Conservation (phyloP, 2,329 filamentous ascomycete genomes). For the Metarhizium album region DNA sequence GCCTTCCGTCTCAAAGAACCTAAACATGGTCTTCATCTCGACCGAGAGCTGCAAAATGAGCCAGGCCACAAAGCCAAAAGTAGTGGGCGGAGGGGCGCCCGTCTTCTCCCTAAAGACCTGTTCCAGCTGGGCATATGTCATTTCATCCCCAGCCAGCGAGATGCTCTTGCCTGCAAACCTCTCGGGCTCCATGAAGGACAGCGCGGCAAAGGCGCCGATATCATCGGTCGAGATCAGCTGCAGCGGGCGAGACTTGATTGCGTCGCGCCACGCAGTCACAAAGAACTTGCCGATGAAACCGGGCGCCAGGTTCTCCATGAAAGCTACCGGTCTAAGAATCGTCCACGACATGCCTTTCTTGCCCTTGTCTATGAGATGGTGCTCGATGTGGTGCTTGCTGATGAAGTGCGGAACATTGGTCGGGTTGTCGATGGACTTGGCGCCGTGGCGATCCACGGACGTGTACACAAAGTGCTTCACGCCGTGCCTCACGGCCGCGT, state of each 20-base stretch:
- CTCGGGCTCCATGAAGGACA: conserved; percentile 22
- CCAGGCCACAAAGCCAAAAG: conserved; percentile 18
- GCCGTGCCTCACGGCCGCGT: conserved; percentile 40
- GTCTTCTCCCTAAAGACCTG: conserved; percentile 21
- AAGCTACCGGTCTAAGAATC: conserved; percentile 27
- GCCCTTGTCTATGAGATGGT: conserved; percentile 39
- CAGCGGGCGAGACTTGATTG: conserved; percentile 16
- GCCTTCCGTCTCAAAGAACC: conserved; percentile 24
- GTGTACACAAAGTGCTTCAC: conserved; percentile 51
- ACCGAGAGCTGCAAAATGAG: conserved; percentile 17
- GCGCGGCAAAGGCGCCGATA: conserved; percentile 28
- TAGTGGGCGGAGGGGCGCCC: conserved; percentile 18
- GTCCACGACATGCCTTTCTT: conserved; percentile 22
- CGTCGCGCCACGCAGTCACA: conserved; percentile 19
- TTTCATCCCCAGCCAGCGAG: conserved; percentile 30
- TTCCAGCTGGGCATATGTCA: conserved; percentile 21
- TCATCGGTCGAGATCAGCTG: conserved; percentile 22
- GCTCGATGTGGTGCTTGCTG: conserved; percentile 48
- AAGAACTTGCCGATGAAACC: conserved; percentile 20
- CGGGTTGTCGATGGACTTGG: conserved; percentile 35
- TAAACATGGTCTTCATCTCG: conserved; percentile 25
- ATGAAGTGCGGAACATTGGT: conserved; percentile 51
- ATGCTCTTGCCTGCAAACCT: conserved; percentile 20
- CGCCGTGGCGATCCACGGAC: conserved; percentile 49
- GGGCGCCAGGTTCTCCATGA: conserved; percentile 28